These are phyloP conservation scores for Licmophora abbreviata DNA, from an alignment of 108 stramenopile species.

Conservation along the genomic window DNA sequence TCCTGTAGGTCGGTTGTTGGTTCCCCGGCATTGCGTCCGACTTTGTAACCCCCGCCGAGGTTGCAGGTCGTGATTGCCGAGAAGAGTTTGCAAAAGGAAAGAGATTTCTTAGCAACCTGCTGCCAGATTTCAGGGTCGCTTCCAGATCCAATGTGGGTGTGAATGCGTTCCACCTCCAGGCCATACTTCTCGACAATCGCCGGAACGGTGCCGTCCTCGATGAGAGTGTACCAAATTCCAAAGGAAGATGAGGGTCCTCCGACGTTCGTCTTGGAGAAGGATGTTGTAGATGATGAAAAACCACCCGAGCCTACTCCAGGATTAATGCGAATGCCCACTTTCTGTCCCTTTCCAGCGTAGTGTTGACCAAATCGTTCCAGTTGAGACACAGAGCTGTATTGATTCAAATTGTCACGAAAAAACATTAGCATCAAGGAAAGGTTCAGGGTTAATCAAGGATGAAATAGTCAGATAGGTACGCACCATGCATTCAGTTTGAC, in stretches of 20 bases:
- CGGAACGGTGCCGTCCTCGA: conserved; percentile 77
- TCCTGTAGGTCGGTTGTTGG: conserved; percentile 87
- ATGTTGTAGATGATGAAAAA: conserved; percentile 80
- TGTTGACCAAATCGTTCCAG: conserved; percentile 82
- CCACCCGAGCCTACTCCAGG: conserved; percentile 97
- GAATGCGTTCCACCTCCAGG: conserved; percentile 88
- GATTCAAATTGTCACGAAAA: not conserved
- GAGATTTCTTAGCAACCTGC: conserved; percentile 77
- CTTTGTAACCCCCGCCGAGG: conserved; percentile 98
- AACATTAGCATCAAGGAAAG: not conserved
- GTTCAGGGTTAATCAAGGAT: not conserved
- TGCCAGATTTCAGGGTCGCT: conserved; percentile 97
- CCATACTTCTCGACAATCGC: conserved; percentile 85
- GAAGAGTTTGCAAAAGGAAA: conserved; percentile 84
- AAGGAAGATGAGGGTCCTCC: conserved; percentile 94
- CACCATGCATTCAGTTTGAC: conserved; percentile 81
- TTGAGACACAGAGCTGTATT: conserved; percentile 80
- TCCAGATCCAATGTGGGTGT: conserved; percentile 98
- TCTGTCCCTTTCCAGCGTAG: conserved; percentile 67
- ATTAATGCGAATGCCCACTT: conserved; percentile 93
- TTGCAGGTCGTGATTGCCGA: conserved; percentile 82
- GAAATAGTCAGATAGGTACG: conserved; percentile 16
- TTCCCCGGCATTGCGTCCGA: conserved; percentile 89
- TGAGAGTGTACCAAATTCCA: conserved; percentile 87
- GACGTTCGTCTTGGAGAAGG: conserved; percentile 93